Evolutionary conservation across 2,329 filamentous ascomycete species (phyloP), one percentile per base, ranked within the genome.

Genomic region (Neofusicoccum laricinum): DNA sequence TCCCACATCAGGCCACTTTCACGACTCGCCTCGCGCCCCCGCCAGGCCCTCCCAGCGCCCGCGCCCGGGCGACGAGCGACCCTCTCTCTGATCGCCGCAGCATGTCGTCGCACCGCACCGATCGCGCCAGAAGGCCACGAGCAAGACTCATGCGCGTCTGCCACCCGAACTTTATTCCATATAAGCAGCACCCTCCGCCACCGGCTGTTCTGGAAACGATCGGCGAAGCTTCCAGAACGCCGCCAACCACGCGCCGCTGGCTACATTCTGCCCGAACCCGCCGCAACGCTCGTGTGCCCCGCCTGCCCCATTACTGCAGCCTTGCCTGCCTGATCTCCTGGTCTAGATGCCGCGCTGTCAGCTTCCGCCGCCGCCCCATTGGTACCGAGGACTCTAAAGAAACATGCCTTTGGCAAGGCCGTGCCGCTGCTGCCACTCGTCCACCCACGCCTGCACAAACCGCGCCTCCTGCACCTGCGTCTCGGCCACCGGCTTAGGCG

Each of bases 361-460:
- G 61, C 21, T 21, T 46, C 41, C 30, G 8, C 21, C 25, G 36
- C 17, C 36, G 19, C n/a, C 32, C 12, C 40, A 21, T 19, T 15
- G 5, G 15, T 14, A 25, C 10, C 25, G 4, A 19, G 21, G 19
- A 8, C 17, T 21, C n/a, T 45, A 8, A 14, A 30, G 10, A n/a
- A 21, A 63, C 61, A 21, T 55, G 50, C 61, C 61, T 63, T 53
- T 46, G 19, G 3, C 25, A 12, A 8, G 10, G 11, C 48, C 25
- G 30, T 71, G 53, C 51, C 76, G 46, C n/a, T 38, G 41, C 62
- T 59, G 14, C 82, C 85, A 90, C 71, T 90, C 86, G 66, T 81
- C 70, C 77, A 93, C 71, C 90, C 90, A 93, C 51, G 80, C 82
- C 69, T 84, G 79, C 8, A 91, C 90, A 74, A 90, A 89, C 43